These are phyloP conservation scores for Venturia oleaginea DNA, from an alignment of 2,329 filamentous ascomycete genomes.

Conservation along the genomic window DNA sequence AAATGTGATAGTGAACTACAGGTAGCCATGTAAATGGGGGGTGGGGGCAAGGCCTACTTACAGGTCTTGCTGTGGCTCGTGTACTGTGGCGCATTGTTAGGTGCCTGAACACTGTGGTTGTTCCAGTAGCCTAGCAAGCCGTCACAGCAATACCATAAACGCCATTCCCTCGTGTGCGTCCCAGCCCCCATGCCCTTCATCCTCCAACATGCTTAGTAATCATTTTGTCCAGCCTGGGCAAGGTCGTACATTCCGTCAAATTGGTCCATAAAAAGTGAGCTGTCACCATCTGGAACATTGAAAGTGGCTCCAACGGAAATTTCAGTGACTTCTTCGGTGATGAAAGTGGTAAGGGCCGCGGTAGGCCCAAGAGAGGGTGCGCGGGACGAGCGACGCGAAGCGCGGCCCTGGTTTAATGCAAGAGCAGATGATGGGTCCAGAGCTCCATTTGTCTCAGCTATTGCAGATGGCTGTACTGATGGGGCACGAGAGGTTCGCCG, in stretches of 20 bases:
- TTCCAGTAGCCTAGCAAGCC: too few species aligned
- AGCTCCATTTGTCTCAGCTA: not conserved
- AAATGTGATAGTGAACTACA: too few species aligned
- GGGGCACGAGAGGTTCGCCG: conserved; percentile 1
- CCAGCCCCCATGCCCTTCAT: not conserved
- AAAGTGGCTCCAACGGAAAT: conserved; percentile 3
- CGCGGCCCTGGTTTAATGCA: not conserved
- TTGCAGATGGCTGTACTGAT: not conserved
- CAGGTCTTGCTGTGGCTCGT: too few species aligned
- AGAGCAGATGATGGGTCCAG: conserved; percentile 1
- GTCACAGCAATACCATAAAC: not conserved
- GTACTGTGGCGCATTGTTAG: too few species aligned
- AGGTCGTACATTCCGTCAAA: not conserved
- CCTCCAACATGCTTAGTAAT: not conserved
- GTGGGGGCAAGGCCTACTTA: too few species aligned
- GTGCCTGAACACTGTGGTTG: too few species aligned
- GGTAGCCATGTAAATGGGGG: too few species aligned
- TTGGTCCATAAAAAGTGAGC: conserved; percentile 8
- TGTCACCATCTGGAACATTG: conserved; percentile 5
- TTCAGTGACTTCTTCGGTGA: not conserved
- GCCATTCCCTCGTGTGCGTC: not conserved
- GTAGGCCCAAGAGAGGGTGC: conserved; percentile 1
- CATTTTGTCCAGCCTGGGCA: not conserved
- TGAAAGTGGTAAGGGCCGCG: not conserved
- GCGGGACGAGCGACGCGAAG: conserved; percentile 8